phyloP scores from a whole-genome alignment of 805 yeast species.

The Novakomyces olei region DNA sequence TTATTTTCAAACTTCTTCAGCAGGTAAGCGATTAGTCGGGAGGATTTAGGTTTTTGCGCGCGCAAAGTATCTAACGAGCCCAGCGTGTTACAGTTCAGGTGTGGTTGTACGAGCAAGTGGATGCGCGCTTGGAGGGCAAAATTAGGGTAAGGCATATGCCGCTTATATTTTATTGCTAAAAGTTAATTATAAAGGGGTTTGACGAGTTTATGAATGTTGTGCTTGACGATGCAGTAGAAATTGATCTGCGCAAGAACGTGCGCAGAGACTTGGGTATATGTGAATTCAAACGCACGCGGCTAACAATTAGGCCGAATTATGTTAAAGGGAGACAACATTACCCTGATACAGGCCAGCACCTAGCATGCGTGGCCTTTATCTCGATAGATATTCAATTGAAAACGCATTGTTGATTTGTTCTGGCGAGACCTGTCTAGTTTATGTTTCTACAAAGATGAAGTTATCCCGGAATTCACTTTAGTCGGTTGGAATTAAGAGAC shows the following conservation, averaged over 20 bases:
- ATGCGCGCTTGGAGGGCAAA: slow-evolving; percentile 54
- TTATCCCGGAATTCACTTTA: no score
- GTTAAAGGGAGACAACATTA: slow-evolving; percentile 84
- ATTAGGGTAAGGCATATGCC: slow-evolving; percentile 22
- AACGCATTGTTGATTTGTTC: no score
- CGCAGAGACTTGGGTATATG: slow-evolving; percentile 35
- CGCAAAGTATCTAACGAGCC: no score
- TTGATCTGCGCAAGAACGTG: slow-evolving; percentile 29
- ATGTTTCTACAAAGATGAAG: no score
- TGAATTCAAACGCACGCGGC: neutral
- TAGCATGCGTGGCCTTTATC: no score
- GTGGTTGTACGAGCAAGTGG: slow-evolving; percentile 77
- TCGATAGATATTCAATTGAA: no score
- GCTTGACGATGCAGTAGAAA: slow-evolving; percentile 39
- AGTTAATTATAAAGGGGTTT: slow-evolving; percentile 37
- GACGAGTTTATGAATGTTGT: slow-evolving; percentile 92
- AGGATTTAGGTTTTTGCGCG: no score
- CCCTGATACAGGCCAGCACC: slow-evolving; percentile 33
- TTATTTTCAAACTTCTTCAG: slow-evolving; percentile 69
- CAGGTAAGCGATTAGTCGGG: slow-evolving; percentile 11
- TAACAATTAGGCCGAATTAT: slow-evolving; percentile 27
- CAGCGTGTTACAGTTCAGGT: slow-evolving; percentile 53
- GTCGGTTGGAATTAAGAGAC: no score
- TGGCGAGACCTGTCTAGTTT: no score
- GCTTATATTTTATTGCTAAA: neutral